Base-by-base conservation (phyloP, 1,284 basidiomycete genomes). In the Apiotrichum gamsii region DNA sequence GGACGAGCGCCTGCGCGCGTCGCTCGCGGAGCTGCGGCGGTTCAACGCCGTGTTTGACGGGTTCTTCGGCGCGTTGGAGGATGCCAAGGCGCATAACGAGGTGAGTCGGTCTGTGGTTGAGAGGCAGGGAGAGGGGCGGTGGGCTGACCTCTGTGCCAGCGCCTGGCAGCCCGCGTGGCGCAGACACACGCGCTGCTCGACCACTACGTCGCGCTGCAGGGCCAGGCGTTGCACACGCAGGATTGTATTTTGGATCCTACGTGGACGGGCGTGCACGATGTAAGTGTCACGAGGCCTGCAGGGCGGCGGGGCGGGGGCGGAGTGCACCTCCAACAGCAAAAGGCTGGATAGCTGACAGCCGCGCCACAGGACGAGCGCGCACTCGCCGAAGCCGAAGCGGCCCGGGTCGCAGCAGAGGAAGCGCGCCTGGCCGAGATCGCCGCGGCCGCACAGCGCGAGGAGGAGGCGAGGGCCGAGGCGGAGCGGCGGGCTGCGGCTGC, bases 11-110 rank as follows among this genome's bases (percentile, higher is more conserved):
- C 56, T 73, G 23, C 43, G 62, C n/a, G 67, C 62, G 30, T 60
- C 62, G 11, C 50, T 73, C 19, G 67, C 62, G 38, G 69, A 72
- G 54, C 49, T 73, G 44, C 49, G 60, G 18, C 53, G 59, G 57
- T 69, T 73, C 59, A 72, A 72, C 47, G 57, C 64, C 30, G 65
- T 69, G 13, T 71, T 73, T 54, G 67, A 70, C 5, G 58, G 59
- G 38, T 67, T 71, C 25, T 39, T 70, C n/a, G 49, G 43, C 4
- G 62, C 69, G 20, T 39, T 73, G 23, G 63, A 65, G 40, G 59
- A 58, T 15, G 58, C 62, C 0, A 56, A 59, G 37, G 67, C 59
- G 32, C 69, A 71, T 47, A 71, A 71, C 37, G 58, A 69, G 57
- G 71, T 71, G 20, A 45, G 69, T 60, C 8, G 18, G 21, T 5